Conservation (phyloP, 352 stramenopile genomes). For the Plasmopara halstedii region DNA sequence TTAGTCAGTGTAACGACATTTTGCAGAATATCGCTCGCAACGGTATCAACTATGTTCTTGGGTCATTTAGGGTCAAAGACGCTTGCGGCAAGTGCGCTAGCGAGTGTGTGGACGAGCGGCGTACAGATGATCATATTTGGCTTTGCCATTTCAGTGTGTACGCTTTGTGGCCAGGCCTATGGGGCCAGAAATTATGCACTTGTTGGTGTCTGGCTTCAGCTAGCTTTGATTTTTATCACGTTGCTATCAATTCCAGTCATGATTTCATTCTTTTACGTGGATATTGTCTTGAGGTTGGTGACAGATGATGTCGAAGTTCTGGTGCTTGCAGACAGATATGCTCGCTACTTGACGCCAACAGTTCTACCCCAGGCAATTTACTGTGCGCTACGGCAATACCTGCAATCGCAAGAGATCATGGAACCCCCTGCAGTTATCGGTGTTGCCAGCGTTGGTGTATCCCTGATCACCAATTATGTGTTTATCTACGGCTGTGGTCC, state of each 20-base stretch:
- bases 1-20: slow-evolving; percentile 78
- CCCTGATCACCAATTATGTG: slow-evolving; percentile 62
- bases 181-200: slow-evolving; percentile 71
- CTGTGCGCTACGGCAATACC: slow-evolving; percentile 67
- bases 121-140: slow-evolving; percentile 79
- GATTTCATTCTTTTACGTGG: slow-evolving; percentile 81
- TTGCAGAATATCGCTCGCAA: slow-evolving; percentile 67
- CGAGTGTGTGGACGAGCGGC: slow-evolving; percentile 74
- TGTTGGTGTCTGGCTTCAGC: slow-evolving; percentile 73
- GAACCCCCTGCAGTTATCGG: slow-evolving; percentile 70
- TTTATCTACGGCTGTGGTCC: slow-evolving; percentile 70
- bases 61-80: slow-evolving; percentile 72
- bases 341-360: slow-evolving; percentile 45
- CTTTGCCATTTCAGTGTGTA: slow-evolving; percentile 70
- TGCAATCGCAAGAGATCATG: slow-evolving; percentile 77
- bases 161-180: slow-evolving; percentile 72
- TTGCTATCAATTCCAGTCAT: slow-evolving; percentile 71
- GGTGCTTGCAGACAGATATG: slow-evolving; percentile 53
- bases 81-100: slow-evolving; percentile 58
- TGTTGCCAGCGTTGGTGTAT: slow-evolving; percentile 52
- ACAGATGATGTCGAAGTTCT: slow-evolving; percentile 64
- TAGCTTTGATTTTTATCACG: slow-evolving; percentile 70
- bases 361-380: slow-evolving; percentile 70
- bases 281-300: slow-evolving; percentile 52
- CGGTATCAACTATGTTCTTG: slow-evolving; percentile 70